Conservation (phyloP, 2,329 filamentous ascomycete genomes). For the Alternaria brassicae region DNA sequence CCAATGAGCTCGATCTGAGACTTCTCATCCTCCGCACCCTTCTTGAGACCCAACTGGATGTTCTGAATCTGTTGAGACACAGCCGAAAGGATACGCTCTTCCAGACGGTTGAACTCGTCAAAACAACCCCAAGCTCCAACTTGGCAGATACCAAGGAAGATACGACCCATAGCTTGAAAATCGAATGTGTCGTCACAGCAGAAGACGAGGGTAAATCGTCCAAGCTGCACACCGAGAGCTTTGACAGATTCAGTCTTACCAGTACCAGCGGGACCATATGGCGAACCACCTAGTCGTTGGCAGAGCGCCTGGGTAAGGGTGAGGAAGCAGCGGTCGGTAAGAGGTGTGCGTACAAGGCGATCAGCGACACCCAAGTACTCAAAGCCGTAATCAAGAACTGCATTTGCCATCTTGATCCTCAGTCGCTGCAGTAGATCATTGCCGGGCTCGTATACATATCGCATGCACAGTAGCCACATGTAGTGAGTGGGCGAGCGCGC, state of each 20-base stretch:
- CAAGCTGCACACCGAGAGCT: conserved; percentile 92
- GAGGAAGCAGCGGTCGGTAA: conserved; percentile 98
- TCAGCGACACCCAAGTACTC: conserved; percentile 98
- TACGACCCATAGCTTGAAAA: conserved; percentile 99
- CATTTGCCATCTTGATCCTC: conserved; percentile 95
- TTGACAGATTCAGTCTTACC: conserved; percentile 99
- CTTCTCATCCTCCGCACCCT: conserved; percentile 79
- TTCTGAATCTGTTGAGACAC: conserved; percentile 99
- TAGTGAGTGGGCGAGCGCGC: conserved; percentile 82
- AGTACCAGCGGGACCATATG: conserved; percentile 95
- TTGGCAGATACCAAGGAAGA: conserved; percentile 98
- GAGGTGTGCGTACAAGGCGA: conserved; percentile 91
- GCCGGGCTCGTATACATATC: conserved; percentile 84
- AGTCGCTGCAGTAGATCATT: conserved; percentile 84
- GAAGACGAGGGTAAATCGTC: conserved; percentile 97
- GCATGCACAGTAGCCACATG: conserved; percentile 95
- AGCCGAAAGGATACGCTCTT: conserved; percentile 95
- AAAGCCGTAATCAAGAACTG: conserved; percentile 92
- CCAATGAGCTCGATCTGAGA: conserved; percentile 94
- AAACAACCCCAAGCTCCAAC: conserved; percentile 99
- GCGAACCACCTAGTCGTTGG: conserved; percentile 93
- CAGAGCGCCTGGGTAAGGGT: conserved; percentile 95
- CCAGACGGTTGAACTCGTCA: conserved; percentile 98
- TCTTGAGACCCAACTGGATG: conserved; percentile 93
- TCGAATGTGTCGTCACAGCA: conserved; percentile 99